Evolutionary conservation across 257 asterid genomes (phyloP), one percentile per base, ranked within the genome.

Genomic region (Datura wrightii): DNA sequence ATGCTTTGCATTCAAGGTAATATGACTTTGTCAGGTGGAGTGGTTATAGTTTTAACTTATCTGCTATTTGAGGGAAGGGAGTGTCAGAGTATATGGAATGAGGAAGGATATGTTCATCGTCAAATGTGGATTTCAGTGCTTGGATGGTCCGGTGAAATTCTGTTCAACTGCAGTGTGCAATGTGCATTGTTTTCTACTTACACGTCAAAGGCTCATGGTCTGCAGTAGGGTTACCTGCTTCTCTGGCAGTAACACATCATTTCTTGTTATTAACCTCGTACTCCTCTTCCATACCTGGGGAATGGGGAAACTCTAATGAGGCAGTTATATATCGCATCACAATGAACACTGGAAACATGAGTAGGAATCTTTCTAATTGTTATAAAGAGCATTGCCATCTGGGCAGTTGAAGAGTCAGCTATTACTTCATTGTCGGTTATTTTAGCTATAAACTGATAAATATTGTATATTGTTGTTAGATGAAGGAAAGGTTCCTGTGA

Each of bases 111-210:
- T 71, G 31, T 71, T 48, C 58, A 48, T 44, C 19, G 80, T n/a
- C 80, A 5, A 71, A 71, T 74, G 41, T 74, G 60, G 80, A 24
- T 74, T 74, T 74, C 42, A 48, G 59, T 74, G 79, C 10, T 10
- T 74, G 81, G 24, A 24, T 0, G 5, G 34, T 71, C 55, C 34
- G n/a, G 80, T 19, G 36, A 46, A 44, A 52, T 10, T 72, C 39
- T 5, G 7, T 74, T 48, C 59, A 74, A 31, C 31, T 52, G 41
- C 82, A 76, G 63, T 52, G 9, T 34, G 62, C 82, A 76, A 13
- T 13, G 42, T 50, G 44, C 81, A 76, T 13, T 74, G 5, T 44
- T 72, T 44, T 74, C 60, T 48, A 19, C 42, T 48, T 19, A 48
- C 60, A 31, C 50, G 5, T 13, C 19, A 76, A 48, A 76, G 24